Evolutionary conservation across 306 rosid genomes (phyloP).

Genomic region (Hylodesmum podocarpum): DNA sequence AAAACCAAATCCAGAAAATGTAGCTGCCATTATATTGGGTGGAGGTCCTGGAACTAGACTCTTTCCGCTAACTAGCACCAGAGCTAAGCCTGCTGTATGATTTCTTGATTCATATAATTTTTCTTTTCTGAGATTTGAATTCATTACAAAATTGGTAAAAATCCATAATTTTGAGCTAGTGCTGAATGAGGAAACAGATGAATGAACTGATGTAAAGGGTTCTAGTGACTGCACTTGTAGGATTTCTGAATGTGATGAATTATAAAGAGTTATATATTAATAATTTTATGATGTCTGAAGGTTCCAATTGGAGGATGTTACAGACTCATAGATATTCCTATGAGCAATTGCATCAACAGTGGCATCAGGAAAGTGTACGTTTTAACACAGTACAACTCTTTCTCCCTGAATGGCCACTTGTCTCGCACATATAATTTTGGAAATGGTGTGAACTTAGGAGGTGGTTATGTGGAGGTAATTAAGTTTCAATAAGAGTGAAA

Average conservation of each 20-base stretch:
- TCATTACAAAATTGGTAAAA: too few relatives aligned
- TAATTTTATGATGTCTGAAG: constrained; percentile 36
- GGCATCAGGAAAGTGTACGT: constrained; percentile 75
- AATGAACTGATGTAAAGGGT: neutral
- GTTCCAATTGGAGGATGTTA: constrained; percentile 93
- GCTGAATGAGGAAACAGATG: neutral
- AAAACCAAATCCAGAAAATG: constrained; percentile 64
- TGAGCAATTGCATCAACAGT: constrained; percentile 95
- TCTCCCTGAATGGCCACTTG: constrained; percentile 84
- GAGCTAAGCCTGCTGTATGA: constrained; percentile 84
- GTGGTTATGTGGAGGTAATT: constrained; percentile 78
- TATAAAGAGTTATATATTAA: neutral
- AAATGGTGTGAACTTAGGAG: constrained; percentile 71
- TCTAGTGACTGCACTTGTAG: neutral
- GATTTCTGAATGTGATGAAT: neutral
- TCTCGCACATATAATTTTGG: constrained; percentile 69
- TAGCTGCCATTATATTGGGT: constrained; percentile 84
- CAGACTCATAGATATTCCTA: constrained; percentile 79
- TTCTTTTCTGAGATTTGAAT: neutral
- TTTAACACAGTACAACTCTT: constrained; percentile 81
- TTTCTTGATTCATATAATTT: neutral
- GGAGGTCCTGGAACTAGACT: constrained; percentile 91
- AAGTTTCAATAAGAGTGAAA: neutral
- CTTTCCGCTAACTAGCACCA: constrained; percentile 77
- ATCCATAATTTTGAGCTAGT: neutral